phyloP scores from a whole-genome alignment of 1,284 basidiomycete species.

The Pyrrhoderma lamaoense region DNA sequence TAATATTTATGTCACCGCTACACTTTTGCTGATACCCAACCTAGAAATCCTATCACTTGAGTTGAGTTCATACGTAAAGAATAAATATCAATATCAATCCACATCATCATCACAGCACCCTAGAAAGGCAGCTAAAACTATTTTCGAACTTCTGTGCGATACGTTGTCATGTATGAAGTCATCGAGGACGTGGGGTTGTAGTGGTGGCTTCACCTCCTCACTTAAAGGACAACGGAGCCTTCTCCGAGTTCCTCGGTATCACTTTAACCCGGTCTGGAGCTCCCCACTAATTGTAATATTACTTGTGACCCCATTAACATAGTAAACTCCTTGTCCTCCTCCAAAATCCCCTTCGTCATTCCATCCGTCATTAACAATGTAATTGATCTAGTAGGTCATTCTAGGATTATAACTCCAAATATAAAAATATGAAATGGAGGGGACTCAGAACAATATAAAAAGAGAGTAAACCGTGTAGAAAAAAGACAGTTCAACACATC shows the following conservation, averaged over 20 bases:
- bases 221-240: background rate
- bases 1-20: too few relatives aligned
- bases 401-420: background rate
- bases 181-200: background rate
- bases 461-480: background rate
- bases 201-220: background rate
- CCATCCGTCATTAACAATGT: background rate
- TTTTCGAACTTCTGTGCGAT: background rate
- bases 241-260: background rate
- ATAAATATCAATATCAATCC: background rate
- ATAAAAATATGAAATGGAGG: background rate
- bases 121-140: background rate
- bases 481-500: background rate
- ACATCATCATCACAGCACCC: background rate
- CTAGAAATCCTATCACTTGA: too few relatives aligned
- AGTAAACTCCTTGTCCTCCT: background rate
- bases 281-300: background rate
- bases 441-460: too few relatives aligned
- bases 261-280: background rate
- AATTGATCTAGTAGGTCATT: background rate
- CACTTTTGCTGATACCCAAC: too few relatives aligned
- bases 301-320: background rate
- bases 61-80: too few relatives aligned
- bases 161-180: background rate
- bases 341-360: conserved; percentile 5